phyloP scores from a whole-genome alignment of 1,284 basidiomycete species.

The Meira miltonrushii region DNA sequence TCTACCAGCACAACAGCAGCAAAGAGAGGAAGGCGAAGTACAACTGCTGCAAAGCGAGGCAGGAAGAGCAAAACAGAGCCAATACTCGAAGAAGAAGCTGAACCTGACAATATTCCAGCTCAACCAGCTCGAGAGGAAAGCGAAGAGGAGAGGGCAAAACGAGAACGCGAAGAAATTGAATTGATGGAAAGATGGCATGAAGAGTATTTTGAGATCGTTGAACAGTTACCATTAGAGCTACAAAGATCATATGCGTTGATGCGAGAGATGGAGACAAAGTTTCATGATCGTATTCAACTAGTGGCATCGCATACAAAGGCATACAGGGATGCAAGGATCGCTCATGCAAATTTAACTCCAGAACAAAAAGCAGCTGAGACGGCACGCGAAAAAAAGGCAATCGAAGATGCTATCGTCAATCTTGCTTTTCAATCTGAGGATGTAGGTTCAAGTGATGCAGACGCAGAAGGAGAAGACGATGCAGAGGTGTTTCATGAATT shows the following conservation, averaged over 20 bases:
- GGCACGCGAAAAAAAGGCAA: background rate
- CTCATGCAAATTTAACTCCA: conserved; percentile 6
- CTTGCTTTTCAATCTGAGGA: background rate
- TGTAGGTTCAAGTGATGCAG: background rate
- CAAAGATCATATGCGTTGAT: conserved; percentile 73
- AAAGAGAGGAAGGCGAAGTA: no score
- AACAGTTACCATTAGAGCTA: conserved; percentile 77
- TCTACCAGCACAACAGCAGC: no score
- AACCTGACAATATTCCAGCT: background rate
- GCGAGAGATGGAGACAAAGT: conserved; percentile 74
- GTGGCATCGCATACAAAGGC: background rate
- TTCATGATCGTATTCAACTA: conserved; percentile 34
- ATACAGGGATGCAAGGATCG: conserved; percentile 23
- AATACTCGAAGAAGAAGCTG: background rate
- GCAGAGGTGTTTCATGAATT: background rate
- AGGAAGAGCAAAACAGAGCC: background rate
- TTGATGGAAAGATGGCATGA: conserved; percentile 40
- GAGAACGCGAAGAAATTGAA: conserved; percentile 22
- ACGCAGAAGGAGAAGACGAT: conserved; percentile 6
- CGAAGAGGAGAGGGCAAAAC: conserved; percentile 3
- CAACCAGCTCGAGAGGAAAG: background rate
- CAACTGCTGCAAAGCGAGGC: background rate
- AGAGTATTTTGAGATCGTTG: conserved; percentile 59
- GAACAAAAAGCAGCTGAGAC: background rate
- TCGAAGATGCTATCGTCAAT: no score